phyloP scores from a whole-genome alignment of 2,329 filamentous ascomycete genomes.

The Aureobasidium sp. region DNA sequence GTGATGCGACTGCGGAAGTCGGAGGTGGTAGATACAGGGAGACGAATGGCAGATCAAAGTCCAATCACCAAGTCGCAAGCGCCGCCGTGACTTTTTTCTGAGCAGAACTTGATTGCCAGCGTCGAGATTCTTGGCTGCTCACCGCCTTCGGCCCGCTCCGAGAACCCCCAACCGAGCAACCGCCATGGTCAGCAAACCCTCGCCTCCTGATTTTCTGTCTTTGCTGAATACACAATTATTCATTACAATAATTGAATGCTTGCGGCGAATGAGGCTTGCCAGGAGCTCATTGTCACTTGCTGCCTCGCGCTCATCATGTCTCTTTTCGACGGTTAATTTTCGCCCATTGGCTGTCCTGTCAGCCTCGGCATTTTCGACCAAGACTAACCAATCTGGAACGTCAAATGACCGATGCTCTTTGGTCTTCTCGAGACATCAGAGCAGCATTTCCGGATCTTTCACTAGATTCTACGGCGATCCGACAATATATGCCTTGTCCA shows the following conservation, averaged over 20 bases:
- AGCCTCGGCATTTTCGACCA: neutral
- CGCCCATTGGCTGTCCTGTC: neutral
- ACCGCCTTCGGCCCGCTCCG: conserved; percentile 5
- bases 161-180: neutral
- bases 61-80: neutral
- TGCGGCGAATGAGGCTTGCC: conserved; percentile 5
- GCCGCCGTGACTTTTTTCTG: conserved; percentile 4
- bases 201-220: neutral
- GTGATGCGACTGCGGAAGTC: neutral
- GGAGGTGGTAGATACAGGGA: neutral
- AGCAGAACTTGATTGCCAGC: conserved; percentile 4
- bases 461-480: conserved; percentile 12
- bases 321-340: neutral
- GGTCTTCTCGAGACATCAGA: neutral
- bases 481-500: conserved; percentile 90
- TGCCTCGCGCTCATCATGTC: neutral
- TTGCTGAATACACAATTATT: neutral
- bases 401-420: neutral
- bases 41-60: neutral
- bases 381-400: neutral
- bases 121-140: neutral
- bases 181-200: conserved; percentile 2
- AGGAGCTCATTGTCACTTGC: conserved; percentile 7
- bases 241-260: neutral
- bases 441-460: neutral